Evolutionary conservation across 768 basidiomycete genomes (phyloP).

Genomic region (Mycena kentingensis): DNA sequence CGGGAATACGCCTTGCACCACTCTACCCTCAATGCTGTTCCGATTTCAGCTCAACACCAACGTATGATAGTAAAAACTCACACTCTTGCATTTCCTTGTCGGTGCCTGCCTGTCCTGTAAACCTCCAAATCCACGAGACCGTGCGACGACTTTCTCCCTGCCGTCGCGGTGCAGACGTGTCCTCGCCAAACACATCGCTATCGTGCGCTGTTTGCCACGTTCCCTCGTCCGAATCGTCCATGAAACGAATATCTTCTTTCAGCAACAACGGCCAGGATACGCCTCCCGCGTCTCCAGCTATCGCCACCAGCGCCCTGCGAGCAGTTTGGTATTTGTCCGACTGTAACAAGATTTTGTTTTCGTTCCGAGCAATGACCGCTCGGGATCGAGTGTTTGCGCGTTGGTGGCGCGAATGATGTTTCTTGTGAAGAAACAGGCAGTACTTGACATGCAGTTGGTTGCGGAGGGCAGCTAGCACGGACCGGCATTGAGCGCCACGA

Average conservation of each 20-base stretch:
- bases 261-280: background rate
- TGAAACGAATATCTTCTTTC: slow-evolving; percentile 6
- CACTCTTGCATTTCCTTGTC: slow-evolving; percentile 1
- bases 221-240: slow-evolving; percentile 6
- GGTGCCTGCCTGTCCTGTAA: background rate
- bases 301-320: slow-evolving; percentile 2
- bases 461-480: slow-evolving; percentile 3
- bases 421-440: background rate
- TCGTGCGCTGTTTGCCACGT: background rate
- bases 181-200: background rate
- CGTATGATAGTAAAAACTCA: background rate
- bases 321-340: slow-evolving; percentile 15
- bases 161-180: background rate
- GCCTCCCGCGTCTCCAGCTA: background rate
- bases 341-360: slow-evolving; percentile 8
- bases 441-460: slow-evolving; percentile 13
- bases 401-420: slow-evolving; percentile 3
- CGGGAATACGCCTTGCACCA: slow-evolving; percentile 11
- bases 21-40: slow-evolving; percentile 11
- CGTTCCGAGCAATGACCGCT: slow-evolving; percentile 4
- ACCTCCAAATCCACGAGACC: slow-evolving; percentile 4
- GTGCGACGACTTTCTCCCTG: background rate
- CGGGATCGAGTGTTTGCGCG: slow-evolving; percentile 5
- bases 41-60: no score
- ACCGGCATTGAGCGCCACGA: slow-evolving; percentile 9